Base-by-base conservation (phyloP, 1,284 basidiomycete species). In the Tylopilus sp. region DNA sequence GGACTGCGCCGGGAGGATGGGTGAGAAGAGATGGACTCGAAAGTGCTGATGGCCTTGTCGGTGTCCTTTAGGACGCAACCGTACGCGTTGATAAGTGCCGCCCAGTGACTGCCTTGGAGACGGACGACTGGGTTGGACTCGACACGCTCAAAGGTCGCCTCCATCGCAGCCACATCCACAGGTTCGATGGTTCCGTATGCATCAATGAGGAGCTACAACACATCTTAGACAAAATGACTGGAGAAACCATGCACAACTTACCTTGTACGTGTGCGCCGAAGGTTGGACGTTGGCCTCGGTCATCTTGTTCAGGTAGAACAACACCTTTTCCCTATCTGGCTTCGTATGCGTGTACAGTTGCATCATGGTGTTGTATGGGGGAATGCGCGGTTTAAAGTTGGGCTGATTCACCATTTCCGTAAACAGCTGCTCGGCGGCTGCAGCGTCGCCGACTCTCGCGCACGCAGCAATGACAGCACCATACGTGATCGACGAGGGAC, bases 331-430 rank as follows among this genome's bases (percentile, higher is more conserved):
- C 47, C 94, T 85, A 62, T 94, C 87, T 2, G 94, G 94, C 65
- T 90, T 90, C 24, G 90, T 96, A 57, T 90, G 86, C 44, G 91
- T 88, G 74, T 93, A 97, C 67, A 96, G 83, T 72, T 99, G 97
- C 83, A 99, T 98, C 95, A 99, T 98, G 35, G 92, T 98, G 75
- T 98, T 99, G 78, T 85, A 93, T 7, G 96, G 96, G 22, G 97
- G 96, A 1, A 97, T 87, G 8, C 94, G 81, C 9, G 95, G 87
- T 73, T 81, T 88, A 79, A 94, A 98, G 61, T 86, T 85, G 26
- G 74, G 78, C 60, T 86, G 80, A 37, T 70, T 60, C 9, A 78
- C 71, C 96, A 99, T 99, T 74, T 96, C 93, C 49, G 77, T 71
- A 73, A 97, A 98, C 47, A 98, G 74, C 14, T 77, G 76, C 67